Evolutionary conservation across 75 land plant genomes (phyloP).

Genomic region (Cunninghamia lanceolata): DNA sequence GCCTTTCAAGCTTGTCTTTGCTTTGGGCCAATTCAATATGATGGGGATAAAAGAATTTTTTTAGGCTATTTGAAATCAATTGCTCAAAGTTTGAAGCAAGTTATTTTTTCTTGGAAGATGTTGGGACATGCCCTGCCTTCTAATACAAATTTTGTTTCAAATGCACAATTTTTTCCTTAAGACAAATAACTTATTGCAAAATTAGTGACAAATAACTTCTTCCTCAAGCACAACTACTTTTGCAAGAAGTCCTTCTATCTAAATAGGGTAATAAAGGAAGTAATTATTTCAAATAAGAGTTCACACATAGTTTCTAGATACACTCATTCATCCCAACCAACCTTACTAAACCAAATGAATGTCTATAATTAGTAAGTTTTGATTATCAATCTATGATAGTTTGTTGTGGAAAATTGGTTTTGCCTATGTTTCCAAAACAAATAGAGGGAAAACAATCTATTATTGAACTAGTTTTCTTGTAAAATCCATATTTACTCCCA

Average conservation of each 20-base stretch:
- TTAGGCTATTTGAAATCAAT: no score
- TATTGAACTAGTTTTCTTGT: neutral
- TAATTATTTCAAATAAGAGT: neutral
- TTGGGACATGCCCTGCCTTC: constrained; percentile 49
- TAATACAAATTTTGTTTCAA: constrained; percentile 66
- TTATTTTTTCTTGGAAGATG: constrained; percentile 37
- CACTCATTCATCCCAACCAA: neutral
- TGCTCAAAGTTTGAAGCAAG: neutral
- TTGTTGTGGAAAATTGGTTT: neutral
- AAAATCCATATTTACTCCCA: neutral
- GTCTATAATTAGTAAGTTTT: neutral
- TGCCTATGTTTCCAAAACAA: neutral
- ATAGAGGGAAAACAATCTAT: neutral
- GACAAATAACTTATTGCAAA: constrained; percentile 65
- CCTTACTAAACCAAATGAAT: neutral
- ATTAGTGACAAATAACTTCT: constrained; percentile 68
- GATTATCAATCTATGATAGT: neutral
- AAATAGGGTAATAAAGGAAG: neutral
- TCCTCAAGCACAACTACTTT: constrained; percentile 85
- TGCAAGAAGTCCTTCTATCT: constrained; percentile 85
- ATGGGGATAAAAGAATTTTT: no score
- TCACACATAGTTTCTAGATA: neutral
- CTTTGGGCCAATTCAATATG: no score
- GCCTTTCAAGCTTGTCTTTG: no score
- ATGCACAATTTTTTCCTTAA: constrained; percentile 68